A percentile compares a stretch with the other conserved stretches of the same genome.
Conservation (phyloP, 1,284 basidiomycete genomes). For the Cryptococcus depauperatus region DNA sequence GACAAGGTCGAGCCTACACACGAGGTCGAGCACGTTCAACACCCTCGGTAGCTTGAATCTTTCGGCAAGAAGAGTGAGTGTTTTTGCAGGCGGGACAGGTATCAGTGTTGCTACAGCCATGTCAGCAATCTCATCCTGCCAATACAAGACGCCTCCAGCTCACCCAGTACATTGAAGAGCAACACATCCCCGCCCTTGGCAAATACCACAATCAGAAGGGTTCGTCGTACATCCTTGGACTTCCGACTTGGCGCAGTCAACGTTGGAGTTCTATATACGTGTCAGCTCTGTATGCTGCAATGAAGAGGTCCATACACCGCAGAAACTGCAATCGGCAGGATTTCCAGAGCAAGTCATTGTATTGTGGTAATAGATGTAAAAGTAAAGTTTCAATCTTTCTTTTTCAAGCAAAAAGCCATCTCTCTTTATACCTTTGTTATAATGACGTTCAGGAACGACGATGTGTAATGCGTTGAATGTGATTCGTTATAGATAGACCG, state of each 20-base stretch:
- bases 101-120: conserved; percentile 23
- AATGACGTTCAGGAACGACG: not conserved
- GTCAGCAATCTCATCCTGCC: conserved; percentile 1
- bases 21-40: conserved; percentile 29
- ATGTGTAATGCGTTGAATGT: not conserved
- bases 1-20: too few species aligned
- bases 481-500: not conserved
- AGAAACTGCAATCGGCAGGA: conserved; percentile 39
- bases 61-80: conserved; percentile 34
- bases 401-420: not conserved
- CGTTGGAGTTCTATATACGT: conserved; percentile 13
- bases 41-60: conserved; percentile 34
- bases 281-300: not conserved
- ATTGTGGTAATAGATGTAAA: not conserved
- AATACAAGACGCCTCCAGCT: conserved; percentile 9
- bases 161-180: conserved; percentile 41
- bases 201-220: conserved; percentile 29
- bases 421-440: not conserved
- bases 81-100: conserved; percentile 38
- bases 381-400: not conserved
- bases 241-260: conserved; percentile 36
- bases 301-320: conserved; percentile 25
- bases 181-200: conserved; percentile 36
- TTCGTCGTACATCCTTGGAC: conserved; percentile 38
- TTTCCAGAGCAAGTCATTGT: conserved; percentile 38